Evolutionary conservation across 2,329 filamentous ascomycete species (phyloP), one percentile per base, ranked within the genome.

Genomic region (Sporothrix mexicana): DNA sequence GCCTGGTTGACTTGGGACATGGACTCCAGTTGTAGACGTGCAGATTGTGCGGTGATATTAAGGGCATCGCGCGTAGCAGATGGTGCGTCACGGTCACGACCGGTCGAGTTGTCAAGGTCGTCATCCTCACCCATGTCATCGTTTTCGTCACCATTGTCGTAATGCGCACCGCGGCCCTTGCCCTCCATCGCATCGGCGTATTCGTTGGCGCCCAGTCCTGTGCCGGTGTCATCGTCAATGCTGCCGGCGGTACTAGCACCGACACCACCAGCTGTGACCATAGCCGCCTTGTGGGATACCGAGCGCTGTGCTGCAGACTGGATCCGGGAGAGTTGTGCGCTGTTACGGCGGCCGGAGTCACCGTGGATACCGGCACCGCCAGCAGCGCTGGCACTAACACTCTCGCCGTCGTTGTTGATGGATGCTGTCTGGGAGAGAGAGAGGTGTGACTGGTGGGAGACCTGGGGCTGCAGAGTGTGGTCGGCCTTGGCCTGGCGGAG

Each of bases 1-100:
- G 95, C 95, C n/a, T 90, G 85, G 73, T 94, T 94, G 36, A 99
- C 94, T 77, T 93, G 91, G 7, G 92, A 90, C 76, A 99, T 88
- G 57, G 97, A 92, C 79, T 98, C 95, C 5, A 99, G 88, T 81
- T 99, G 96, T 45, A 98, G 83, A 79, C 93, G 95, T 12, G 94
- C 94, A 15, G 96, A 98, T 80, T 98, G 95, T 0, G 96, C 96
- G 2, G 95, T 98, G 78, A 99, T 98, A 80, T 95, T 95, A 82
- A 98, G 95, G 1, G 96, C 95, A 80, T 99, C 96, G 79, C 97
- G 97, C 78, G 89, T 95, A 47, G 90, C 89, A 0, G 91, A 88
- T 9, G 89, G 90, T 47, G 90, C 84, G 75, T 97, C 93, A 73
- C 89, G 91, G 7, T 74, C 75, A 13, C 49, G 70, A 70, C 91